Evolutionary conservation across 2,329 filamentous ascomycete species (phyloP), one percentile per base, ranked within the genome.

Genomic region (Tolypocladium tundrense): DNA sequence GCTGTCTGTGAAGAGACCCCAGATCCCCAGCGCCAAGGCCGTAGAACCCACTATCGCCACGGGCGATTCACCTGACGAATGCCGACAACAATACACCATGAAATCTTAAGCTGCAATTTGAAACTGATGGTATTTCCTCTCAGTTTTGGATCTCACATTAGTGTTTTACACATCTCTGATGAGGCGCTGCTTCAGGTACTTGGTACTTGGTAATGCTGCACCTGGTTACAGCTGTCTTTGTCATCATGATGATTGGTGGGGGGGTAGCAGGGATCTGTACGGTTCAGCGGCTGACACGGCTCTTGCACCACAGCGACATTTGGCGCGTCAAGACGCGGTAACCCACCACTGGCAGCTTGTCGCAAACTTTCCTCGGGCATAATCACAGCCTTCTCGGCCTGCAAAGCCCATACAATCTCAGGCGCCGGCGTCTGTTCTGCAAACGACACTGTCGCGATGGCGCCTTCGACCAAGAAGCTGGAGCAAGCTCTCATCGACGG

Each of bases 401-500:
- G 10, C 9, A 33, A n/a, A 52, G 43, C 43, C 43, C 14, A 11
- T 14, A 2, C 11, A 21, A 13, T 7, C 5, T 4, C 11, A 52
- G 9, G 31, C 31, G 48, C 24, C 24, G 33, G 19, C n/a, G 35
- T 43, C 16, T 42, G 9, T 45, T n/a, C 24, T 24, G 37, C n/a
- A 7, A n/a, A 33, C 10, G 35, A 39, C 27, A 42, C 27, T 11
- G 37, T 13, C 42, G 53, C 8, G 54, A 80, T 79, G 76, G 69
- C 74, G 7, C 74, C 75, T 2, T 73, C 75, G 5, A 65, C 68
- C 33, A 69, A 75, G 59, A 65, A 69, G 45, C 69, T 85, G 31
- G 75, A 80, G 62, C 65, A 71, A 53, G 76, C 73, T 56, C 73
- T 85, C 16, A 69, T 74, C 50, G 68, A 75, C n/a, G 74, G 75